Evolutionary conservation across 192 early-diverging fungal species (phyloP), one percentile per base, ranked within the genome.

Genomic region (Dissophora globulifera): DNA sequence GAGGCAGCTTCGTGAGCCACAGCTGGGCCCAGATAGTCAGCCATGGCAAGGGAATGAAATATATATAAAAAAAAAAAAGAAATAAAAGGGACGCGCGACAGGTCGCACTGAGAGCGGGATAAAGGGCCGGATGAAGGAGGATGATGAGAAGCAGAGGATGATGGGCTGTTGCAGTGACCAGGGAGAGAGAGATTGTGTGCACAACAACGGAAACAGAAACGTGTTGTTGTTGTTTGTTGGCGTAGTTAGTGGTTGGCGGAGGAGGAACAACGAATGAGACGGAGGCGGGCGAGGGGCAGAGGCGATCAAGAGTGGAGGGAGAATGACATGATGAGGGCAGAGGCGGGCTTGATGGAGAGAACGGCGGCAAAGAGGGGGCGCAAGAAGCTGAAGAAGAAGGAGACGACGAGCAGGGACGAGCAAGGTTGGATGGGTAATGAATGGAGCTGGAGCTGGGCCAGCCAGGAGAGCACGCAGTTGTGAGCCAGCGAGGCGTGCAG

Each of bases 11-110:
- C 67, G 40, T 64, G 61, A 27, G 42, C 32, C 8, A 58, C 31
- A 27, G 50, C 55, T 32, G 62, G 22, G 54, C 66, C 56, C 47
- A 59, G 50, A 35, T 61, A 62, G 38, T 79, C 67, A 53, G 67
- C 54, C 78, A 79, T 66, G 52, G 20, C 40, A 17, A 22, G 33
- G 9, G 29, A 55, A 23, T 9, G 50, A 43, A 42, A 45, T 33
- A 38, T 38, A 38, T 38, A 9, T n/a, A 46, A 27, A 55, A 49
- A 51, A 30, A 45, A 23, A 52, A 33, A 47, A 25, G 7, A 50
- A 26, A 40, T 58, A 10, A 20, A 45, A 12, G 29, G 49, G 16
- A 27, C 19, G 23, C 6, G 40, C 10, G 38, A 8, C 46, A 33
- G 38, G 45, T 17, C 25, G 25, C 2, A 11, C 0, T 25, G 27